Evolutionary conservation across 306 rosid species (phyloP).

Genomic region (Vigna angularis): DNA sequence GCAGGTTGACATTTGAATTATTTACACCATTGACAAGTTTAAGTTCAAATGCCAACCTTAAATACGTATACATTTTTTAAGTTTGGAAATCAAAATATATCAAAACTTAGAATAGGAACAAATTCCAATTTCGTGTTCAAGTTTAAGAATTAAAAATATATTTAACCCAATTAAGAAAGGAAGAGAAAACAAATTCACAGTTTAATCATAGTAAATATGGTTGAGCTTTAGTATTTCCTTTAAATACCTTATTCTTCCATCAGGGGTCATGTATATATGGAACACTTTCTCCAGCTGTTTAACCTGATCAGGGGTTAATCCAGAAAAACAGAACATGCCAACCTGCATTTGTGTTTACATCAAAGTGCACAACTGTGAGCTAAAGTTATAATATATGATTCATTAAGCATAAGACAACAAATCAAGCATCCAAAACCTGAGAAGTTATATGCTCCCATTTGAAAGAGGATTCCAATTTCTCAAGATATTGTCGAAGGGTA

Average conservation of each 20-base stretch:
- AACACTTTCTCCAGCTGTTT: conserved; percentile 23
- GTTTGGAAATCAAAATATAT: no score
- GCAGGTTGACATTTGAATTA: no score
- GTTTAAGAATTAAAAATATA: no score
- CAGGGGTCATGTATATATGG: conserved; percentile 42
- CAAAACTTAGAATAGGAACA: no score
- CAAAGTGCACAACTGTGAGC: background rate
- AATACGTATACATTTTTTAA: no score
- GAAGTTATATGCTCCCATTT: conserved; percentile 81
- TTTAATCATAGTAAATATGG: background rate
- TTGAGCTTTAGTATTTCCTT: conserved; percentile 21
- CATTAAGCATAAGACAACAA: conserved; percentile 9
- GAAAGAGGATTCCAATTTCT: conserved; percentile 66
- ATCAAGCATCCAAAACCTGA: conserved; percentile 55
- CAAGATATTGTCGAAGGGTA: conserved; percentile 59
- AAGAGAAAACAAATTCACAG: background rate
- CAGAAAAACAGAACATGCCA: conserved; percentile 85
- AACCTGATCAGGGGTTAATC: conserved; percentile 80
- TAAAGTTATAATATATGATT: conserved; percentile 18
- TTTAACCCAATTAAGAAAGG: no score
- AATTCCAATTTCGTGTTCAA: no score
- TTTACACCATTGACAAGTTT: no score
- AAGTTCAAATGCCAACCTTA: no score
- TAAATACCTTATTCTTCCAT: conserved; percentile 58
- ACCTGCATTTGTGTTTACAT: conserved; percentile 55